Conservation (phyloP, 1,139 yeast genomes). For the Pneumocystis canis region DNA sequence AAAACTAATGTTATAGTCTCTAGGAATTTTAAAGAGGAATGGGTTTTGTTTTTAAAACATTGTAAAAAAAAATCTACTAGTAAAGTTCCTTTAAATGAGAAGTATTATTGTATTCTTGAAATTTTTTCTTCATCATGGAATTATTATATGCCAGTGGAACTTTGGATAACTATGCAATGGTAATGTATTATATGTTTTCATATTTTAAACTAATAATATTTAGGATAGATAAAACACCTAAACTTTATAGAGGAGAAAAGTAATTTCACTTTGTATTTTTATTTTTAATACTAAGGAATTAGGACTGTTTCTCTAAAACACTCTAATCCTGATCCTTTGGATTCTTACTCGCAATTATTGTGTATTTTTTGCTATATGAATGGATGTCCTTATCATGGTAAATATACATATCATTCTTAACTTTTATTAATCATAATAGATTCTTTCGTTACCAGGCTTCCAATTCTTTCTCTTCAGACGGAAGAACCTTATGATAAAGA, state of each 20-base stretch:
- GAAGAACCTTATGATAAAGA: slow-evolving; percentile 7
- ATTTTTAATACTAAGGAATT: background rate
- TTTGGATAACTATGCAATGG: background rate
- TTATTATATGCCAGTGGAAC: background rate
- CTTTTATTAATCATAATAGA: slow-evolving; percentile 1
- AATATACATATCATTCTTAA: background rate
- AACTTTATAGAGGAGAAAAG: background rate
- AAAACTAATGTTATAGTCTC: background rate
- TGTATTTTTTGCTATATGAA: slow-evolving; percentile 14
- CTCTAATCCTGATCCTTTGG: slow-evolving; percentile 6
- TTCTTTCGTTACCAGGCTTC: slow-evolving; percentile 3
- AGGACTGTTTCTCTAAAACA: background rate
- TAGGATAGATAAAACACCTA: background rate
- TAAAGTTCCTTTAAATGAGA: background rate
- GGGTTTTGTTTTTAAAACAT: background rate
- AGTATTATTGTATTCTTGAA: background rate
- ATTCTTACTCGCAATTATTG: slow-evolving; percentile 13
- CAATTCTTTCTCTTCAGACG: slow-evolving; percentile 8
- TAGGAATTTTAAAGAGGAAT: background rate
- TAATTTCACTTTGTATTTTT: background rate
- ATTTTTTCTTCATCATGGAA: background rate
- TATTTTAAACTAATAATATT: background rate
- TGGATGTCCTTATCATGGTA: slow-evolving; percentile 16
- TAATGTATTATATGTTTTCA: background rate
- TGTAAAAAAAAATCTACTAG: background rate